Percentiles rank a stretch among this genome's conserved stretches.
These are phyloP conservation scores for Solioccasus polychromus DNA, from an alignment of 768 basidiomycete genomes.

Conservation along the genomic window DNA sequence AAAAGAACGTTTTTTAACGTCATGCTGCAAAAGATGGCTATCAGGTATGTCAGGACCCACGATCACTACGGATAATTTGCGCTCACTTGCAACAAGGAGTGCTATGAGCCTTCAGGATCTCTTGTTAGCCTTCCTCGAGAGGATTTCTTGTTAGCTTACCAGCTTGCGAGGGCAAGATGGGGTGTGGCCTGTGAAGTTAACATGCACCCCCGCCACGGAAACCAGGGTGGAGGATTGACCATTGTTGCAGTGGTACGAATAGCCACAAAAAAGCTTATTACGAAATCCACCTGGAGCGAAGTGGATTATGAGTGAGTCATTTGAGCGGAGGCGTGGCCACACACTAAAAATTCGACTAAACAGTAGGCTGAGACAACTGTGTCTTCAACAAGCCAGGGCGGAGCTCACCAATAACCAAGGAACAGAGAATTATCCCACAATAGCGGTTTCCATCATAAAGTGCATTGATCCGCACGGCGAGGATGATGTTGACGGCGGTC, in stretches of 20 bases:
- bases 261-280: conserved; percentile 12
- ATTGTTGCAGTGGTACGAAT: conserved; percentile 10
- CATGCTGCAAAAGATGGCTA: conserved; percentile 17
- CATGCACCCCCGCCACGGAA: conserved; percentile 16
- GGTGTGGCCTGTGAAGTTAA: conserved; percentile 7
- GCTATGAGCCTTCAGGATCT: conserved; percentile 12
- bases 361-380: neutral
- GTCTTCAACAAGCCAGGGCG: neutral
- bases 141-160: conserved; percentile 8
- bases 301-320: neutral
- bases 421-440: conserved; percentile 6
- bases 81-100: conserved; percentile 19
- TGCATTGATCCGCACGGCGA: conserved; percentile 19
- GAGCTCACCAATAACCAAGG: conserved; percentile 17
- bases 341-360: conserved; percentile 19
- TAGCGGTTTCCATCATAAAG: conserved; percentile 3
- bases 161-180: conserved; percentile 19
- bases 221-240: conserved; percentile 17
- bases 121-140: neutral
- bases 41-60: neutral
- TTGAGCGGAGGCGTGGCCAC: neutral
- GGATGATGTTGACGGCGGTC: conserved; percentile 20
- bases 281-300: conserved; percentile 15
- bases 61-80: neutral
- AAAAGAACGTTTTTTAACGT: conserved; percentile 13